phyloP scores from a whole-genome alignment of 2,329 filamentous ascomycete species.

The Hymenoscyphus albidus region DNA sequence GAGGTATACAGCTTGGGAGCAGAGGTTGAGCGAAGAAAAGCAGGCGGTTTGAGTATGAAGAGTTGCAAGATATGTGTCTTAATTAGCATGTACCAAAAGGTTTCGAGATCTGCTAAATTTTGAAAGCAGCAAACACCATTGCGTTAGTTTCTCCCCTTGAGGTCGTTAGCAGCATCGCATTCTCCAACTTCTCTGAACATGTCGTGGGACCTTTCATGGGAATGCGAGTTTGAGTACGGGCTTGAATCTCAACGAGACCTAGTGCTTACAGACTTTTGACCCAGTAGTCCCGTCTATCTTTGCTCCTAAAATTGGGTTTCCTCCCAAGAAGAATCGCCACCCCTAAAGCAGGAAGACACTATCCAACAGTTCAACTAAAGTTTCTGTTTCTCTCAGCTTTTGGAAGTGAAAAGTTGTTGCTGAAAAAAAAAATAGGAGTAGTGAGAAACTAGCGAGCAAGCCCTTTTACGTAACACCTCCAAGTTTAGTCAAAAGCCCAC shows the following conservation, averaged over 20 bases:
- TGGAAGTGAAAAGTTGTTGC: no score
- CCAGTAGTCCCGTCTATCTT: constrained; percentile 13
- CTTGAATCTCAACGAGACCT: constrained; percentile 14
- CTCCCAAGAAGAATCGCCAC: no score
- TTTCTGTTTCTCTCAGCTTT: no score
- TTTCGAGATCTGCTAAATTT: background rate
- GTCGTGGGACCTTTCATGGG: constrained; percentile 6
- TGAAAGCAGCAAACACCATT: background rate
- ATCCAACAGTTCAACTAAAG: no score
- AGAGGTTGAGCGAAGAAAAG: background rate
- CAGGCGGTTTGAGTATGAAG: background rate
- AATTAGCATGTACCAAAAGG: background rate
- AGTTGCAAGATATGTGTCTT: background rate
- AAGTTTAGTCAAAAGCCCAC: no score
- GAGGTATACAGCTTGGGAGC: constrained; percentile 39
- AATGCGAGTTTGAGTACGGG: constrained; percentile 7
- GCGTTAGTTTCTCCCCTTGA: constrained; percentile 8
- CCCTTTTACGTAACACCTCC: no score
- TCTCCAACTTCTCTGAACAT: constrained; percentile 18
- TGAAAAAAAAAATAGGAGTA: no score
- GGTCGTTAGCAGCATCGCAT: constrained; percentile 11
- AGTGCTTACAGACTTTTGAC: constrained; percentile 12
- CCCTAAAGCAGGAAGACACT: no score
- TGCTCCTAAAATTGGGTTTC: background rate
- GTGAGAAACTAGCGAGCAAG: no score